These are phyloP conservation scores for Magnaporthiopsis incrustans DNA, from an alignment of 2,329 filamentous ascomycete genomes.

Conservation along the genomic window DNA sequence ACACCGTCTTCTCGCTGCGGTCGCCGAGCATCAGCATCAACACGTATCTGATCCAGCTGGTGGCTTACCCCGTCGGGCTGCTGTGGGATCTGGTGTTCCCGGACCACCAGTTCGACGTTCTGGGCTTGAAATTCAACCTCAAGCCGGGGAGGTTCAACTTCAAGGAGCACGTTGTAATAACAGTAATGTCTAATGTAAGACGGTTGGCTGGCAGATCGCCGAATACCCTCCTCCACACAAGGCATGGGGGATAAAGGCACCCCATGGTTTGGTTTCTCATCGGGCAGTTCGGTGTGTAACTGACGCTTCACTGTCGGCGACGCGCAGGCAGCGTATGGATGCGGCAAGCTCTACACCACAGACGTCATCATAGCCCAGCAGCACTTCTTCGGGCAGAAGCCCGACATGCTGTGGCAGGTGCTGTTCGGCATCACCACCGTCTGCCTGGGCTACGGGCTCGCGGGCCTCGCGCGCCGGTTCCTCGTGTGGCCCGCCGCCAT, in stretches of 20 bases:
- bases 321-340: conserved; percentile 45
- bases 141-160: conserved; percentile 51
- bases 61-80: conserved; percentile 51
- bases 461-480: conserved; percentile 50
- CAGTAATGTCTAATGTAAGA: conserved; percentile 56
- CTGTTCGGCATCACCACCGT: conserved; percentile 53
- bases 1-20: conserved; percentile 51
- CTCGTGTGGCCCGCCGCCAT: conserved; percentile 54
- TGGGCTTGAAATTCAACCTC: conserved; percentile 47
- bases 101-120: conserved; percentile 40
- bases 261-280: not conserved
- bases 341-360: conserved; percentile 49
- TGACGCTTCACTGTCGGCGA: conserved; percentile 12
- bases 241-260: too few relatives aligned
- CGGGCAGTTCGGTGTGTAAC: not conserved
- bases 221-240: not conserved
- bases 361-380: conserved; percentile 43
- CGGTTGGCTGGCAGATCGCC: not conserved
- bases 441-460: conserved; percentile 56
- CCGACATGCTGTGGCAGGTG: conserved; percentile 51
- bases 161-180: conserved; percentile 55
- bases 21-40: conserved; percentile 52
- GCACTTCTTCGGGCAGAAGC: conserved; percentile 40
- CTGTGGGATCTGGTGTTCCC: conserved; percentile 49
- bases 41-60: conserved; percentile 54